Percentiles rank a stretch among this genome's conserved stretches.
phyloP scores from a whole-genome alignment of 1,139 yeast genomes.

The Pichia sp. region DNA sequence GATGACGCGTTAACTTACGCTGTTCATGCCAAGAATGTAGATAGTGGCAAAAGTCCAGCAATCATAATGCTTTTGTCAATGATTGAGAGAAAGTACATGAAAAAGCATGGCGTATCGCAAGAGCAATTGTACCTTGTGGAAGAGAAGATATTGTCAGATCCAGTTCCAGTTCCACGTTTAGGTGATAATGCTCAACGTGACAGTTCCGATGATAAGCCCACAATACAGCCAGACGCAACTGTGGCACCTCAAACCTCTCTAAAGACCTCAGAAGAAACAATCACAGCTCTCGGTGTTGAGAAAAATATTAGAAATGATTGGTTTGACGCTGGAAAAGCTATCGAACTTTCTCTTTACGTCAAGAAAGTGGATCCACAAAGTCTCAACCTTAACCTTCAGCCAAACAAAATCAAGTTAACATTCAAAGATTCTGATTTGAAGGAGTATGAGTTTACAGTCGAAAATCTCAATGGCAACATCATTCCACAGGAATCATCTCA shows the following conservation, averaged over 20 bases:
- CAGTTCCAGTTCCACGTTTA: no score
- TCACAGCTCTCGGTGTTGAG: no score
- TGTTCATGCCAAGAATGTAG: constrained; percentile 39
- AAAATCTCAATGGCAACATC: constrained; percentile 47
- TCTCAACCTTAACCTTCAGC: constrained; percentile 15
- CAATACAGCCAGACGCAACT: neutral
- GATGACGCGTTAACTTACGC: constrained; percentile 44
- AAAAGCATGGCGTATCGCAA: constrained; percentile 7
- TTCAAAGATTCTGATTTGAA: constrained; percentile 28
- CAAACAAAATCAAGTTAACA: constrained; percentile 14
- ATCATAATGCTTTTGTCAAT: constrained; percentile 46
- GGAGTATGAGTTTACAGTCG: constrained; percentile 43
- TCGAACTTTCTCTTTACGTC: constrained; percentile 68
- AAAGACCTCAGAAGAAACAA: no score
- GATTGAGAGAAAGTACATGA: constrained; percentile 30
- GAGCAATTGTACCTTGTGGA: constrained; percentile 7
- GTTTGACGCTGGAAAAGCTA: constrained; percentile 56
- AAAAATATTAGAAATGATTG: constrained; percentile 53
- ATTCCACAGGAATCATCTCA: constrained; percentile 38
- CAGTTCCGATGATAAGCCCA: no score
- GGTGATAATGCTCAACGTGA: no score
- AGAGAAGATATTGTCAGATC: neutral
- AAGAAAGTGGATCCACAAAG: constrained; percentile 33
- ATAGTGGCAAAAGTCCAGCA: constrained; percentile 34
- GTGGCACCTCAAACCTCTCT: constrained; percentile 29